Evolutionary conservation across 1,284 basidiomycete species (phyloP).

Genomic region (Coriolopsis trogii): DNA sequence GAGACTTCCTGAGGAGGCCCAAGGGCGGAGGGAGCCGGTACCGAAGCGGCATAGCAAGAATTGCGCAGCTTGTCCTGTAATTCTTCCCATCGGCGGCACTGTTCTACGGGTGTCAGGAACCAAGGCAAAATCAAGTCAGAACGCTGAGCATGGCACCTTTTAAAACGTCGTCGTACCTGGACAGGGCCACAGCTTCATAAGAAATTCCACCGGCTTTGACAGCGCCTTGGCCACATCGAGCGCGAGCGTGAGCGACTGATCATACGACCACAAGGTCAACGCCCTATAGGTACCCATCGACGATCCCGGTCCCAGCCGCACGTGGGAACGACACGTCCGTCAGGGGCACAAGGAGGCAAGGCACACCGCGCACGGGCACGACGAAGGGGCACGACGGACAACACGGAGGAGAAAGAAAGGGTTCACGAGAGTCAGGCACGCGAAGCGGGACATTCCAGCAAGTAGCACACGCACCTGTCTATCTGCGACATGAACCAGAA

Average conservation of each 20-base stretch:
- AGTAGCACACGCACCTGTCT: conserved; percentile 47
- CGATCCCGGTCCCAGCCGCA: too few species aligned
- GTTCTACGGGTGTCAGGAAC: conserved; percentile 42
- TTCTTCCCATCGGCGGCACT: conserved; percentile 49
- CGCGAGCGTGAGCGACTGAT: conserved; percentile 61
- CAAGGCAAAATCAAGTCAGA: too few species aligned
- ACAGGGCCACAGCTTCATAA: conserved; percentile 71
- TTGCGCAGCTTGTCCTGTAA: conserved; percentile 49
- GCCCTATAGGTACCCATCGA: conserved; percentile 45
- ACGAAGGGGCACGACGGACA: conserved; percentile 4
- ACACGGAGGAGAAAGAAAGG: not conserved
- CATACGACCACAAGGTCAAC: conserved; percentile 63
- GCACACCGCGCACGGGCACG: not conserved
- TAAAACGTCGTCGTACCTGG: conserved; percentile 42
- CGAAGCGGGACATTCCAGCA: not conserved
- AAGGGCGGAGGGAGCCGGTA: conserved; percentile 33
- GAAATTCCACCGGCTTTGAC: conserved; percentile 64
- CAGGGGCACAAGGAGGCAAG: conserved; percentile 1
- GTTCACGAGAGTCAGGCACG: conserved; percentile 16
- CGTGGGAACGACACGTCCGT: conserved; percentile 1
- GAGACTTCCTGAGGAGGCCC: not conserved
- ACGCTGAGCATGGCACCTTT: not conserved
- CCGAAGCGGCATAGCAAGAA: conserved; percentile 53
- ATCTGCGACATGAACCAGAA: conserved; percentile 83
- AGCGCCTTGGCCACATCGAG: conserved; percentile 68